Conservation (phyloP, 106 monocot genomes). For the Dendrobium nobile region DNA sequence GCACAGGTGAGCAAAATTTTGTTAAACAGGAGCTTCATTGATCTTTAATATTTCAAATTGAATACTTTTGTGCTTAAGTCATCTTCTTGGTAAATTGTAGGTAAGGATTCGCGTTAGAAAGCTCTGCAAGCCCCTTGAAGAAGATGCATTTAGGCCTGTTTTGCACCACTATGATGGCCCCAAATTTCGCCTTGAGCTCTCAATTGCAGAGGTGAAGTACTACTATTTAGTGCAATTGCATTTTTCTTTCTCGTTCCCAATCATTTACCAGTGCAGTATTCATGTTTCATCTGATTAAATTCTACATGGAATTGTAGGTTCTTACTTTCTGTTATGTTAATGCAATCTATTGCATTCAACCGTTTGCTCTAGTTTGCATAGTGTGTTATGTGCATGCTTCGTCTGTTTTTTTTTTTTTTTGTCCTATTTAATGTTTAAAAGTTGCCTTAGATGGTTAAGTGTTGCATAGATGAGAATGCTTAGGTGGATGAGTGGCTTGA, state of each 20-base stretch:
- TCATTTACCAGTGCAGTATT: neutral
- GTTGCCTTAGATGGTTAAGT: too few relatives aligned
- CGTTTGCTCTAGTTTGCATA: too few relatives aligned
- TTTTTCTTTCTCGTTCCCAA: neutral
- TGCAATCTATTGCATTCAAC: too few relatives aligned
- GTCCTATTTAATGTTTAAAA: too few relatives aligned
- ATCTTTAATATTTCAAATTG: neutral
- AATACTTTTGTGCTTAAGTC: neutral
- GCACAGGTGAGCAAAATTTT: conserved; percentile 39
- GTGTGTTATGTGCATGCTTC: too few relatives aligned
- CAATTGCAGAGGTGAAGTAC: conserved; percentile 38
- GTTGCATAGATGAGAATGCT: too few relatives aligned
- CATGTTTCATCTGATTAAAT: neutral
- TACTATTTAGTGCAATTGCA: neutral
- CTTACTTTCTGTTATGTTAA: too few relatives aligned
- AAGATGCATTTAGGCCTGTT: conserved; percentile 59
- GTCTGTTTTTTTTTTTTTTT: too few relatives aligned
- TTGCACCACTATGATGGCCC: conserved; percentile 63
- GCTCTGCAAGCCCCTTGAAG: conserved; percentile 47
- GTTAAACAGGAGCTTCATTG: neutral
- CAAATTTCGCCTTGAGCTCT: conserved; percentile 61
- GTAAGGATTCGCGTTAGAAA: conserved; percentile 53
- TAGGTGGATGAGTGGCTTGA: too few relatives aligned
- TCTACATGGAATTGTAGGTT: neutral
- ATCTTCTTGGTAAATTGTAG: conserved; percentile 6